Base-by-base conservation (phyloP, 2,329 filamentous ascomycete species). In the Herpotrichia juniperi region DNA sequence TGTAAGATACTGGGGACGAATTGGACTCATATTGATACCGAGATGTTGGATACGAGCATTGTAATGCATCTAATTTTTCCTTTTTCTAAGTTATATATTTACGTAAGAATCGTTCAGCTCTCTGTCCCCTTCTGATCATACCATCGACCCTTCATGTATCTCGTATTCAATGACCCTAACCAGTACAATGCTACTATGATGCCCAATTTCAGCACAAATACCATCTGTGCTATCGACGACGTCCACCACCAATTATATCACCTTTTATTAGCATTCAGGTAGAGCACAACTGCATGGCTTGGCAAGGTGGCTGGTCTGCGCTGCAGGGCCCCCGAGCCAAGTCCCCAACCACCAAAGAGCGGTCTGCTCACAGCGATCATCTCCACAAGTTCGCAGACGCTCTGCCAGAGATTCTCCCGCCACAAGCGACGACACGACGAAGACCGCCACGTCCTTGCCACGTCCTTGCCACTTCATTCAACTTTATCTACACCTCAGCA, bases 331-430 rank as follows among this genome's bases (percentile, higher is more conserved):
- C 52, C 8, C 25, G 3, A 14, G 22, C 21, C 21, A 22, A 28
- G 9, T 10, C 47, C 31, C 53, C 56, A 50, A 55, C 54, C 49
- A 50, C 49, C 50, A 56, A 62, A 54, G 44, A 56, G 57, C 57
- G 58, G 58, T 61, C 58, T 48, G 54, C 16, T 26, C 47, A 49
- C 44, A 28, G 42, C 46, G 43, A 54, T 52, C 48, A 22, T 37
- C 46, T 54, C 56, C 56, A 59, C 56, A 45, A 19, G 53, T 55
- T 61, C 47, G 32, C 39, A 42, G 7, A 50, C 35, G 11, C 35
- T 28, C 26, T 45, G 22, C 10, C 6, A 26, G 28, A 24, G 39
- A 34, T 25, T 32, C 37, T 17, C 44, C 44, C 44, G 16, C 31
- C 12, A 8, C 31, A 26, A 28, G 24, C 45, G 7, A 24, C n/a